A percentile compares a stretch with the other conserved stretches of the same genome.
phyloP scores from a whole-genome alignment of 345 rosid species.

The Eucalyptus tenuipes region DNA sequence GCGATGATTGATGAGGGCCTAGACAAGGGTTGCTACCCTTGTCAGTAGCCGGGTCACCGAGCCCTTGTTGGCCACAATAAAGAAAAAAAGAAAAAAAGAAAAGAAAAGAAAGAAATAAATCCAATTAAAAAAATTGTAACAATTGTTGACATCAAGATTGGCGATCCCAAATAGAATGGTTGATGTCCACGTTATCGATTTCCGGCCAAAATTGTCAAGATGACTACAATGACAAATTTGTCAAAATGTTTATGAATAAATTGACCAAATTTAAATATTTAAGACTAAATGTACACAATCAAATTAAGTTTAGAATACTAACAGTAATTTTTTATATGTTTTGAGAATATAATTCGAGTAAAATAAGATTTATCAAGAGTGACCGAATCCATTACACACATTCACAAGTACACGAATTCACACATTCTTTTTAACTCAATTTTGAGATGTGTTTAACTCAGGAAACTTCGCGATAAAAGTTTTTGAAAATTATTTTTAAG shows the following conservation, averaged over 20 bases:
- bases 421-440: not conserved
- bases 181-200: rapidly evolving
- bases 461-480: rapidly evolving
- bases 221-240: rapidly evolving
- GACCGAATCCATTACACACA: not conserved
- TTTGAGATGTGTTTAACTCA: rapidly evolving
- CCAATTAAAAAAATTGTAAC: no score
- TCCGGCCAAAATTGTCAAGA: rapidly evolving
- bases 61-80: not conserved
- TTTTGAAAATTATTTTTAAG: no score
- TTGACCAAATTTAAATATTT: rapidly evolving
- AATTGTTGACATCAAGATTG: not conserved
- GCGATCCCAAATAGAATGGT: rapidly evolving
- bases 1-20: not conserved
- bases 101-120: rapidly evolving
- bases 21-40: not conserved
- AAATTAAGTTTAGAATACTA: not conserved
- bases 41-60: rapidly evolving
- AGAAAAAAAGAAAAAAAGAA: no score
- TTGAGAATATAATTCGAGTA: not conserved
- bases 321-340: not conserved
- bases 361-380: not conserved
- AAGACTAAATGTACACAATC: rapidly evolving
- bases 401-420: not conserved
- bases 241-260: rapidly evolving